Evolutionary conservation across 2,329 filamentous ascomycete species (phyloP).

Genomic region (Magnaporthiopsis rhizophila): DNA sequence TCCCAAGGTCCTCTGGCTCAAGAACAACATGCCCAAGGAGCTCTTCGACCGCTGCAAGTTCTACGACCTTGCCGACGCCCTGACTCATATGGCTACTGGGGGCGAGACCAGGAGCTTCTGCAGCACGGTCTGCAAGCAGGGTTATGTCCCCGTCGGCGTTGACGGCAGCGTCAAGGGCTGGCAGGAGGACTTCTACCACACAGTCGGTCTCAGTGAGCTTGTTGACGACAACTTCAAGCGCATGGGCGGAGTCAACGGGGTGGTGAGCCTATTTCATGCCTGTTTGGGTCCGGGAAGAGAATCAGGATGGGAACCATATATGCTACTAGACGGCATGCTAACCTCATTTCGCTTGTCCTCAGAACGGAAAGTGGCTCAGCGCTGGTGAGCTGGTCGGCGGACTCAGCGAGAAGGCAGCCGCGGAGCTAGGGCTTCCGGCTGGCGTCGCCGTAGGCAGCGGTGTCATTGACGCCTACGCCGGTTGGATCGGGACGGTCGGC

Average conservation of each 20-base stretch:
- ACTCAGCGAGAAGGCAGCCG: conserved; percentile 73
- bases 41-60: conserved; percentile 92
- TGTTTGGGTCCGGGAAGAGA: conserved; percentile 3
- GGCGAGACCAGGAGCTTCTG: conserved; percentile 90
- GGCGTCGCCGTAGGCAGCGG: conserved; percentile 92
- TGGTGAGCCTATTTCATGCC: conserved; percentile 61
- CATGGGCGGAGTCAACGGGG: conserved; percentile 88
- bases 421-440: conserved; percentile 73
- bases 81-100: conserved; percentile 90
- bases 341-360: conserved; percentile 7
- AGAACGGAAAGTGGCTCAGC: conserved; percentile 89
- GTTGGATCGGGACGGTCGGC: conserved; percentile 98
- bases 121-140: conserved; percentile 95
- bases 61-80: conserved; percentile 85
- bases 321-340: not conserved
- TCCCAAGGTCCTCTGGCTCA: conserved; percentile 95
- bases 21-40: conserved; percentile 93
- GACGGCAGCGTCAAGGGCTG: conserved; percentile 96
- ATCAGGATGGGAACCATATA: not conserved
- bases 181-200: conserved; percentile 87
- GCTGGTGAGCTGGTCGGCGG: conserved; percentile 86
- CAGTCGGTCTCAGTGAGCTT: conserved; percentile 81
- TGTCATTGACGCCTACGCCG: conserved; percentile 96
- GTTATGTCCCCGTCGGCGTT: conserved; percentile 91
- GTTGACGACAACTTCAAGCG: conserved; percentile 81